Conservation (phyloP, 352 stramenopile genomes). For the Pythium dissimile region DNA sequence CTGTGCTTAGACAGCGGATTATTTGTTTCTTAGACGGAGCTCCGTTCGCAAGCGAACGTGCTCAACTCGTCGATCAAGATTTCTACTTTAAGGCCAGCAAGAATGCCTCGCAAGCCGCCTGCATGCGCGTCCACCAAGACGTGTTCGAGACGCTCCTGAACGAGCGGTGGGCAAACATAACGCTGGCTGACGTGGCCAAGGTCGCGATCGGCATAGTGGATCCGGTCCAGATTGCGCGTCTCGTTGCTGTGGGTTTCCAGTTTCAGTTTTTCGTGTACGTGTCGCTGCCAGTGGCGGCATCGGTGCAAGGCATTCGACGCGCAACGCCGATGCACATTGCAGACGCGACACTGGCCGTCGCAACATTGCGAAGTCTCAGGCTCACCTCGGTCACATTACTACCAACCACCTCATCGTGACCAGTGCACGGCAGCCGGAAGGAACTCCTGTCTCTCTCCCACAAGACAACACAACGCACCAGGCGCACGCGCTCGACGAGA, state of each 20-base stretch:
- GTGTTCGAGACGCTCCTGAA: background rate
- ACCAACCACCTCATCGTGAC: constrained; percentile 6
- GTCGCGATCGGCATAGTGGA: background rate
- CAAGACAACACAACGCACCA: background rate
- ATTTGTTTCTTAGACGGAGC: background rate
- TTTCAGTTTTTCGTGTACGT: constrained; percentile 8
- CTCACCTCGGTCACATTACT: background rate
- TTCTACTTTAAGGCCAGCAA: constrained; percentile 7
- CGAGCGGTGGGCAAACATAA: background rate
- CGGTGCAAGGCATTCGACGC: background rate
- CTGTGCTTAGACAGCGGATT: background rate
- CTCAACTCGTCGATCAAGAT: background rate
- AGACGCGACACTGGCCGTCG: background rate
- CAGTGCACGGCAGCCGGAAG: background rate
- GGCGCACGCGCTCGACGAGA: background rate
- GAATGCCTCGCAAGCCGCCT: background rate
- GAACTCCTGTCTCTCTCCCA: background rate
- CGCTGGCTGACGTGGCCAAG: background rate
- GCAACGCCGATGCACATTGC: background rate
- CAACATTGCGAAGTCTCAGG: background rate
- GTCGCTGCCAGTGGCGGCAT: background rate
- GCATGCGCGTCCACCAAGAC: background rate
- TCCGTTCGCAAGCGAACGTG: background rate
- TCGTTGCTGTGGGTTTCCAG: background rate
- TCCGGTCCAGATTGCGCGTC: background rate